Evolutionary conservation across 2,329 filamentous ascomycete species (phyloP).

Genomic region (Periconia digitata): DNA sequence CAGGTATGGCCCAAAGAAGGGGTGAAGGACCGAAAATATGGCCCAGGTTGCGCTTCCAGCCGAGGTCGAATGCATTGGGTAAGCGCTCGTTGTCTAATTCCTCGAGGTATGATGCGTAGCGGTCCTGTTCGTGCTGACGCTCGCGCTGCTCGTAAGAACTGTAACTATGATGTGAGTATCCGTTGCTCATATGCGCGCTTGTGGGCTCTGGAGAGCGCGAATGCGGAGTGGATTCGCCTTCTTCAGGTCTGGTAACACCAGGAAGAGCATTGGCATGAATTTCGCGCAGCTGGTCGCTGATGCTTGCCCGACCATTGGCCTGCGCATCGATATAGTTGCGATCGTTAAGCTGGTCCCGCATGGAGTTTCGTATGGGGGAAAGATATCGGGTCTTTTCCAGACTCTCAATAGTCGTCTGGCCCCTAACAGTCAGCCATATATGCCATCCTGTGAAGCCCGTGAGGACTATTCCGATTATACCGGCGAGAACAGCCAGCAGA

Average conservation of each 20-base stretch:
- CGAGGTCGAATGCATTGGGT: conserved; percentile 91
- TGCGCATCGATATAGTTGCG: conserved; percentile 49
- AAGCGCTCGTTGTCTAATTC: conserved; percentile 85
- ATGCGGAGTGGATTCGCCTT: conserved; percentile 65
- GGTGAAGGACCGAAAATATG: conserved; percentile 80
- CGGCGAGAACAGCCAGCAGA: conserved; percentile 79
- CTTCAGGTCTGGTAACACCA: conserved; percentile 76
- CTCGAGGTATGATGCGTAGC: conserved; percentile 81
- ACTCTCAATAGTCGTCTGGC: conserved; percentile 93
- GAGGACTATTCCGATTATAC: conserved; percentile 88
- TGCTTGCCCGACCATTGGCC: conserved; percentile 41
- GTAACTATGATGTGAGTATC: conserved; percentile 48
- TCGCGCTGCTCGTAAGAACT: conserved; percentile 57
- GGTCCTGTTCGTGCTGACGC: conserved; percentile 63
- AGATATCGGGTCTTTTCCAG: conserved; percentile 95
- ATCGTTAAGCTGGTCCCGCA: conserved; percentile 63
- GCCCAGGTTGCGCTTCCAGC: conserved; percentile 74
- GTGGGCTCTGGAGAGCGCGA: conserved; percentile 31
- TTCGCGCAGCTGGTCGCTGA: conserved; percentile 73
- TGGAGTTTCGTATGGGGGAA: conserved; percentile 71
- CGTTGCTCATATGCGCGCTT: conserved; percentile 32
- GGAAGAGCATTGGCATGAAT: conserved; percentile 81
- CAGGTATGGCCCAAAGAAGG: conserved; percentile 74
- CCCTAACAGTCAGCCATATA: conserved; percentile 73
- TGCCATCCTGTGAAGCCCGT: conserved; percentile 92